Percentiles rank a stretch among this genome's conserved stretches.
phyloP scores from a whole-genome alignment of 2,329 filamentous ascomycete species.

The Xylariaceae sp. region DNA sequence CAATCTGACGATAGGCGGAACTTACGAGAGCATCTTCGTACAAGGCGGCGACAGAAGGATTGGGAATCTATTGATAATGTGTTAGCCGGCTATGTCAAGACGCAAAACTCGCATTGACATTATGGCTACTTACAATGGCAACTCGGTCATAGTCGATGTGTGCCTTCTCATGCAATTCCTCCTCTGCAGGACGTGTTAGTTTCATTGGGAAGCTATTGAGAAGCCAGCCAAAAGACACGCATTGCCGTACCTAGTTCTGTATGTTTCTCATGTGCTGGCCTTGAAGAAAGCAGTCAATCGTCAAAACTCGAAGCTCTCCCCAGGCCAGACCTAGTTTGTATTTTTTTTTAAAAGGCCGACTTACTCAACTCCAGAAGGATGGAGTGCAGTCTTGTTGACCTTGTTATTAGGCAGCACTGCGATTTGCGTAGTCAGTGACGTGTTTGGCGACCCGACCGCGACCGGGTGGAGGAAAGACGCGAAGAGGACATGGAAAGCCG shows the following conservation, averaged over 20 bases:
- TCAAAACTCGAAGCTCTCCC: constrained; percentile 1
- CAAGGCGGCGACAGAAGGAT: constrained; percentile 88
- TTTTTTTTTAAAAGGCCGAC: constrained; percentile 35
- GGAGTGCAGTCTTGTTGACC: constrained; percentile 88
- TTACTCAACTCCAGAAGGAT: constrained; percentile 85
- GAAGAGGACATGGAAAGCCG: constrained; percentile 2
- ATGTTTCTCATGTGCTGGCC: constrained; percentile 67
- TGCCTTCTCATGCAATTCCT: constrained; percentile 93
- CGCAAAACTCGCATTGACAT: not conserved
- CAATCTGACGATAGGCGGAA: not conserved
- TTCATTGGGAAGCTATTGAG: not conserved
- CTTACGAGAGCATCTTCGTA: constrained; percentile 95
- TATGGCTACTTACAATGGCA: constrained; percentile 68
- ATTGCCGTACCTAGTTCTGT: constrained; percentile 68
- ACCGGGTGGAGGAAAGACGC: not conserved
- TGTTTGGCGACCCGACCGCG: not conserved
- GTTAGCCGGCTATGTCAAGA: constrained; percentile 17
- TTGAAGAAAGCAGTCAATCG: constrained; percentile 33
- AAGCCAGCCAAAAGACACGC: constrained; percentile 1
- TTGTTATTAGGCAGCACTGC: constrained; percentile 50
- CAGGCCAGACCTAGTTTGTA: not conserved
- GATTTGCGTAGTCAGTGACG: constrained; percentile 17
- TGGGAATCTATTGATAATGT: constrained; percentile 56
- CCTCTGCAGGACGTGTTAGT: constrained; percentile 47
- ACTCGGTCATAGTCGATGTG: constrained; percentile 99